Evolutionary conservation across 306 rosid species (phyloP), one percentile per base, ranked within the genome.

Genomic region (Dalbergia cochinchinensis): DNA sequence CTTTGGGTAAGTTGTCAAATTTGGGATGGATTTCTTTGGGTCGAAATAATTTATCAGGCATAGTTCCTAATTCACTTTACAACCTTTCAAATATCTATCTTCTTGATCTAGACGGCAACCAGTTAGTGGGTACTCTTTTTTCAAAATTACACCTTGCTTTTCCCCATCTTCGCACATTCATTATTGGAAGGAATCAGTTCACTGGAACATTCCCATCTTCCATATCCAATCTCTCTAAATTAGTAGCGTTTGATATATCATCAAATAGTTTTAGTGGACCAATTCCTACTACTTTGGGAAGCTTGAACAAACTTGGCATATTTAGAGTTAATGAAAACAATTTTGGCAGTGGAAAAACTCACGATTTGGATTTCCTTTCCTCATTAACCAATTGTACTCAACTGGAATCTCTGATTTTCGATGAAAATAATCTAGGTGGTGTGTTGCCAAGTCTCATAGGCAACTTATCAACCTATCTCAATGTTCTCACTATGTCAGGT

Each of bases 61-160:
- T 5, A 9, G 12, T 84, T 4, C 76, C 84, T 44, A 33, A 34
- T 69, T 84, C 84, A 12, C 59, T 79, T 45, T 84, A 79, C 5
- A 84, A 84, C 34, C 84, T 79, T 61, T 74, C 87, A 31, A 69
- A 61, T 4, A 62, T n/a, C n/a, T n/a, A n/a, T n/a, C n/a, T n/a
- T n/a, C n/a, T n/a, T n/a, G n/a, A n/a, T n/a, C n/a, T n/a, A n/a
- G n/a, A n/a, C n/a, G n/a, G n/a, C n/a, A n/a, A 75, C 72, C 39
- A 76, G 4, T 58, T 78, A 33, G 14, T 3, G 1, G 84, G 84
- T 12, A 55, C 67, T 16, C 39, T 80, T 75, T 61, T 71, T 45
- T 61, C 84, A 70, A 45, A 75, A 35, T 11, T 80, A 5, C 48
- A 75, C 5, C 60, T n/a, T 45, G 48, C 18, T 41, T 84, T 84